phyloP scores from a whole-genome alignment of 2,329 filamentous ascomycete species.

The Colletotrichum lini region DNA sequence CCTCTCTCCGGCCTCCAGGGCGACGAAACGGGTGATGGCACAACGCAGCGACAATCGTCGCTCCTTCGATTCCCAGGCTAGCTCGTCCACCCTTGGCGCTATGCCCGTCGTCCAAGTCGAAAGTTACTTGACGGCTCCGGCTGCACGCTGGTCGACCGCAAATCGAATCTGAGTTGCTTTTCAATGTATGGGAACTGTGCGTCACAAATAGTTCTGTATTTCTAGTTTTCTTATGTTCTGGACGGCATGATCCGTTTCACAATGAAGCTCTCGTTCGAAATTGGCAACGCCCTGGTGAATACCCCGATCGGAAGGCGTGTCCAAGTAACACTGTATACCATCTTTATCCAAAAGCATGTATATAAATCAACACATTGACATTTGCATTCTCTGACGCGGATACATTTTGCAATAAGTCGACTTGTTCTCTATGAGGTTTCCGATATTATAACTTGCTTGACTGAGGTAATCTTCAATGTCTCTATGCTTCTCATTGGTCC shows the following conservation, averaged over 20 bases:
- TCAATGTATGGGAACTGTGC: no score
- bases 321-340: accelerated
- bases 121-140: constrained; percentile 28
- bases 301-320: not conserved
- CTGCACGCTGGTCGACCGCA: constrained; percentile 30
- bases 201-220: no score
- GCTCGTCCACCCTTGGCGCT: constrained; percentile 29
- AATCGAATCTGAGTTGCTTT: constrained; percentile 14
- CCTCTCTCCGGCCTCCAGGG: constrained; percentile 34
- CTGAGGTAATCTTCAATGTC: no score
- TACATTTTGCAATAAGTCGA: no score
- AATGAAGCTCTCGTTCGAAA: not conserved
- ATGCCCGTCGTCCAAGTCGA: constrained; percentile 35
- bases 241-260: no score
- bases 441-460: no score
- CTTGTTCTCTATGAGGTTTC: no score
- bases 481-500: no score
- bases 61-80: constrained; percentile 34
- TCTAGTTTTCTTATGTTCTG: not conserved
- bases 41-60: constrained; percentile 24
- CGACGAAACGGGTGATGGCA: constrained; percentile 21
- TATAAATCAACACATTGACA: no score
- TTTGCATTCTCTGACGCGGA: no score
- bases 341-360: no score
- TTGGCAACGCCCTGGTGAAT: not conserved